A percentile compares a stretch with the other conserved stretches of the same genome.
phyloP scores from a whole-genome alignment of 345 rosid genomes.

The Bruguiera sexangula region DNA sequence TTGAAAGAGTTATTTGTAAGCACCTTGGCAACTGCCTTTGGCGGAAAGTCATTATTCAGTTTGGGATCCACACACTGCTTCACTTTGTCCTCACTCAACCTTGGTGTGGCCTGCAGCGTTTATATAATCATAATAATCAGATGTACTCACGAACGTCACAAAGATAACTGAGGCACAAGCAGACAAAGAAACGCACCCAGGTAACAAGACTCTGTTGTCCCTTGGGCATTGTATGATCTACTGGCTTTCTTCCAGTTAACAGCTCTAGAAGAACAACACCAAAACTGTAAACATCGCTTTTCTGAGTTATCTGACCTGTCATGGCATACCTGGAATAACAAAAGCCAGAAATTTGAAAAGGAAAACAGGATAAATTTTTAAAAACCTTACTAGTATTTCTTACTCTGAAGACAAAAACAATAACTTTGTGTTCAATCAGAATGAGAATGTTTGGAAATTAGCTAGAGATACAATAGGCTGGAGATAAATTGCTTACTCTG shows the following conservation, averaged over 20 bases:
- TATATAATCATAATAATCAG: background rate
- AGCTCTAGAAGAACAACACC: slow-evolving; percentile 97
- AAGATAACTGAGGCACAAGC: background rate
- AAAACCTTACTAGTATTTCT: no score
- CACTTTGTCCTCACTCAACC: slow-evolving; percentile 96
- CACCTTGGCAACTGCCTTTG: slow-evolving; percentile 98
- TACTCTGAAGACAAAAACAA: no score
- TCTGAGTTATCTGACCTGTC: slow-evolving; percentile 97
- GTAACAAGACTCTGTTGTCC: slow-evolving; percentile 99
- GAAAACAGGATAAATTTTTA: background rate
- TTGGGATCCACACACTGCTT: slow-evolving; percentile 98
- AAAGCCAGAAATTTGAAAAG: background rate
- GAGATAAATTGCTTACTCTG: slow-evolving; percentile 52
- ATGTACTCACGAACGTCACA: background rate
- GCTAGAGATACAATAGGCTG: background rate
- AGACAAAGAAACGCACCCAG: slow-evolving; percentile 53
- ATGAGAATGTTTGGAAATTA: no score
- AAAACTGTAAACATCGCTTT: slow-evolving; percentile 96
- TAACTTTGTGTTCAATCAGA: no score
- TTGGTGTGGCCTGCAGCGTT: slow-evolving; percentile 83
- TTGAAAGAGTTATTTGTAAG: background rate
- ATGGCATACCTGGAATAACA: slow-evolving; percentile 75
- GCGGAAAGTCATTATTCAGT: slow-evolving; percentile 82
- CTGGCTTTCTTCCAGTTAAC: slow-evolving; percentile 95
- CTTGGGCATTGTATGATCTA: slow-evolving; percentile 98